Base-by-base conservation (phyloP, 768 basidiomycete genomes). In the Pleurotus giganteus region DNA sequence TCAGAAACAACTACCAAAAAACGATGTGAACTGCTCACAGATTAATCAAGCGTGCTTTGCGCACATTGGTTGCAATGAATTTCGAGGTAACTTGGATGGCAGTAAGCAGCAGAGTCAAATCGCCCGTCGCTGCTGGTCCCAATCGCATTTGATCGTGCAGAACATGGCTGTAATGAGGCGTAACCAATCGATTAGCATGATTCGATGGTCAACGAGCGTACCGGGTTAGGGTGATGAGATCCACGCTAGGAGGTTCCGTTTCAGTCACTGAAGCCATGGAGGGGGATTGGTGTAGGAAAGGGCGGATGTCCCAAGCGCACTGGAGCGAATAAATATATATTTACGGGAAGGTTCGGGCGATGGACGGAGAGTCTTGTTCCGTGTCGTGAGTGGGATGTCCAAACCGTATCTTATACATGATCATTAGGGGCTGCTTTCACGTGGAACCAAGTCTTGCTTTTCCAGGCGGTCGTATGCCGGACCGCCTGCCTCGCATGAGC, bases 11-110 rank as follows among this genome's bases (percentile, higher is more conserved):
- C 17, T 11, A n/a, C 28, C 5, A 9, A 7, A 32, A 19, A 12
- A 21, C 1, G 9, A 32, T 28, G n/a, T 19, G 29, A 19, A 26
- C 5, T 44, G 75, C 91, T 66, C 63, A 96, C 91, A 99, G 82
- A 70, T 99, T 98, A 76, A 99, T 98, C 58, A 99, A 79, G 46
- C 96, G 84, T 24, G 97, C 97, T 73, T 93, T 92, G 61, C 97
- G 86, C 65, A 99, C 97, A 66, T 98, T 98, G 61, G 93, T 95
- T 2, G 95, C 92, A 68, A 98, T 98, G 79, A 98, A 98, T 73
- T 94, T 94, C 75, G 90, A 94, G 28, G 92, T 92, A 60, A 94
- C 85, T 69, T 97, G 94, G 69, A 99, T 98, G 44, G 94, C 96
- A 57, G 88, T 96, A 60, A 99, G 81, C 54, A 99, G 83, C 57